phyloP scores from a whole-genome alignment of 768 basidiomycete species.

The Cubamyces sp. region DNA sequence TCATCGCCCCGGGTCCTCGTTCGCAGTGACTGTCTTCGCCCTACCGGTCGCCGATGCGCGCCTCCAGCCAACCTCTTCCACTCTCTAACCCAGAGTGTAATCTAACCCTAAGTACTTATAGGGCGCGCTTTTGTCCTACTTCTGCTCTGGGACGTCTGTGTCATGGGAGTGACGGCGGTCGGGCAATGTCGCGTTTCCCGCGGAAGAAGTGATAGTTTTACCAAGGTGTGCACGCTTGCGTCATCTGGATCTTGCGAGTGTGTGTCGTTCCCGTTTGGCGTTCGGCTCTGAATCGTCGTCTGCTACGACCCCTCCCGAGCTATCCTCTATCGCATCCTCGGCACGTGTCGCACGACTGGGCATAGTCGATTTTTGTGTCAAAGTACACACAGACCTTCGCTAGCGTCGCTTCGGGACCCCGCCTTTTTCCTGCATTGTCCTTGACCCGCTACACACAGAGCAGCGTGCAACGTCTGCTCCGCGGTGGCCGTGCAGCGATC shows the following conservation, averaged over 20 bases:
- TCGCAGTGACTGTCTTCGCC: constrained; percentile 32
- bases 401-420: constrained; percentile 59
- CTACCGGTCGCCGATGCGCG: constrained; percentile 37
- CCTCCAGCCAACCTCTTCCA: constrained; percentile 57
- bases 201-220: constrained; percentile 12
- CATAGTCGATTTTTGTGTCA: constrained; percentile 23
- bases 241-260: constrained; percentile 25
- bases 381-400: constrained; percentile 49
- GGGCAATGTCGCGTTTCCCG: constrained; percentile 26
- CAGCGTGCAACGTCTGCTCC: constrained; percentile 13
- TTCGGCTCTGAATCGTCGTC: constrained; percentile 16
- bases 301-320: constrained; percentile 44
- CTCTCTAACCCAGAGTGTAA: constrained; percentile 51
- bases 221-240: constrained; percentile 13
- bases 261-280: constrained; percentile 7
- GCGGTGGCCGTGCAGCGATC: constrained; percentile 9
- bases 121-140: constrained; percentile 37
- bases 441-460: constrained; percentile 25
- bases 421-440: constrained; percentile 26
- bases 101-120: constrained; percentile 63
- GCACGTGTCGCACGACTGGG: constrained; percentile 47
- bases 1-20: constrained; percentile 55
- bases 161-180: constrained; percentile 24
- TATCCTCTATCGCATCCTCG: constrained; percentile 51
- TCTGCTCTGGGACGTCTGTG: constrained; percentile 37